phyloP scores from a whole-genome alignment of 2,329 filamentous ascomycete genomes.

The Leptodontidium sp. region DNA sequence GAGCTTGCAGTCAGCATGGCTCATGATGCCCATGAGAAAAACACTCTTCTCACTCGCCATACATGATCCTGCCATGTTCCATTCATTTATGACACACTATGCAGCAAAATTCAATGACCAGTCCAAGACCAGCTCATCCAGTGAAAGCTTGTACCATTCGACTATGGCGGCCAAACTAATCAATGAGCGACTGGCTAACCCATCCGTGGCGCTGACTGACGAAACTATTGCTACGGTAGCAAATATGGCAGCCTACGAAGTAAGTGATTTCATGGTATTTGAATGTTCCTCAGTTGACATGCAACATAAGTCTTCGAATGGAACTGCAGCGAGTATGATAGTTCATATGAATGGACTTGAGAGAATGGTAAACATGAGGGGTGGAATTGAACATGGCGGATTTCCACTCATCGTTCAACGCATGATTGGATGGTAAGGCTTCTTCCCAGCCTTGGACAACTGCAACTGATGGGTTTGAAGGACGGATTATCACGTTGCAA shows the following conservation, averaged over 20 bases:
- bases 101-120: not conserved
- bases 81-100: slow-evolving; percentile 6
- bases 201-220: not conserved
- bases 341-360: slow-evolving; percentile 31
- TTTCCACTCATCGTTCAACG: slow-evolving; percentile 28
- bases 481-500: not conserved
- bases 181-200: not conserved
- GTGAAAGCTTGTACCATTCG: not conserved
- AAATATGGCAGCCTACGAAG: not conserved
- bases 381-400: slow-evolving; percentile 27
- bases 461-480: not conserved
- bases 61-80: slow-evolving; percentile 28
- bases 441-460: not conserved
- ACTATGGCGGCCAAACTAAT: not conserved
- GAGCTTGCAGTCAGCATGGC: slow-evolving; percentile 23
- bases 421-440: slow-evolving; percentile 25
- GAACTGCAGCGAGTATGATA: slow-evolving; percentile 20
- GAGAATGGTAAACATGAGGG: slow-evolving; percentile 29
- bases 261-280: not conserved
- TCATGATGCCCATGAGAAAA: slow-evolving; percentile 33
- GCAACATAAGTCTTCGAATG: slow-evolving; percentile 22
- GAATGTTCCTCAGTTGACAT: not conserved
- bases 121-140: not conserved
- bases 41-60: slow-evolving; percentile 22
- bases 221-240: not conserved